These are phyloP conservation scores for Arthromyces matolae DNA, from an alignment of 768 basidiomycete species.

Conservation along the genomic window DNA sequence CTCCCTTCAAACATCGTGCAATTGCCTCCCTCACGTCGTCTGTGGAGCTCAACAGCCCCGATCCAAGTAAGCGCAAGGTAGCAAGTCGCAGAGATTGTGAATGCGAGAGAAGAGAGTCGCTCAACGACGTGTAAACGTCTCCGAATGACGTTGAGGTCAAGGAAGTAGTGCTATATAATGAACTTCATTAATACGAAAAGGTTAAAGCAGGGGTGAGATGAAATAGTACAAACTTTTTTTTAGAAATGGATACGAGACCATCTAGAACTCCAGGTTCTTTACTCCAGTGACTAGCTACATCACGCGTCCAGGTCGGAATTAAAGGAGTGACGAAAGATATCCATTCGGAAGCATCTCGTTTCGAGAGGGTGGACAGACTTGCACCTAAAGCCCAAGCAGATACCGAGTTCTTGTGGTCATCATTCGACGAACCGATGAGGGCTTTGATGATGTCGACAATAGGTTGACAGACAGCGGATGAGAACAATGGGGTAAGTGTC, in stretches of 20 bases:
- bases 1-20: conserved; percentile 70
- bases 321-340: conserved; percentile 34
- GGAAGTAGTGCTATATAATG: conserved; percentile 19
- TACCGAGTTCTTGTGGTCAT: conserved; percentile 28
- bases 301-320: conserved; percentile 44
- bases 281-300: conserved; percentile 47
- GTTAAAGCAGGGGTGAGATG: too few species aligned
- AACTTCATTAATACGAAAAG: too few species aligned
- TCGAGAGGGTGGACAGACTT: conserved; percentile 54
- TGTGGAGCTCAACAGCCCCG: conserved; percentile 41
- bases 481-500: conserved; percentile 48
- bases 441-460: conserved; percentile 44
- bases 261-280: conserved; percentile 55
- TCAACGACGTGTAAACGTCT: conserved; percentile 50
- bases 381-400: conserved; percentile 55
- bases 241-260: conserved; percentile 47
- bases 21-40: conserved; percentile 49
- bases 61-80: conserved; percentile 60
- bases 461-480: conserved; percentile 36
- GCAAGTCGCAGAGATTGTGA: conserved; percentile 62
- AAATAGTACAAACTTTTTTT: conserved; percentile 45
- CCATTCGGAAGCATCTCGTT: conserved; percentile 44
- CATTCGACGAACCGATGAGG: conserved; percentile 25
- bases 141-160: conserved; percentile 38
- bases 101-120: conserved; percentile 64